Evolutionary conservation across 2,329 filamentous ascomycete species (phyloP).

Genomic region (Fusarium oxysporum): DNA sequence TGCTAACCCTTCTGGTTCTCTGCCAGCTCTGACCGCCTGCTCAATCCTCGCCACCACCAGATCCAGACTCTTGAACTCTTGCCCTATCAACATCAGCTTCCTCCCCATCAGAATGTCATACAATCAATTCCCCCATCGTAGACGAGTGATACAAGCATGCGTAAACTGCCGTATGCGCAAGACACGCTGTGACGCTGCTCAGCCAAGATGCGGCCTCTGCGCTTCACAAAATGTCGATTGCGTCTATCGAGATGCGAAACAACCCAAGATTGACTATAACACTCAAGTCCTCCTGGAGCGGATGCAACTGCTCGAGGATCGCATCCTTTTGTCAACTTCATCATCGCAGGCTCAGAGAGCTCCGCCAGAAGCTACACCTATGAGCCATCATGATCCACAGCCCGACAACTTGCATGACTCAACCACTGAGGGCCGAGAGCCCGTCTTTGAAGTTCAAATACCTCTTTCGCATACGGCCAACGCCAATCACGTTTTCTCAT

Average conservation of each 20-base stretch:
- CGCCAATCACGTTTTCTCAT: conserved; percentile 30
- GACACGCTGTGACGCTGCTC: conserved; percentile 47
- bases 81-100: not conserved
- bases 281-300: conserved; percentile 45
- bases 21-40: not conserved
- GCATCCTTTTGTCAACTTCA: conserved; percentile 11
- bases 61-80: not conserved
- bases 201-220: conserved; percentile 47
- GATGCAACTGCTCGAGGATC: conserved; percentile 48
- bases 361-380: accelerated
- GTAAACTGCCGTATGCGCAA: conserved; percentile 48
- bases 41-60: not conserved
- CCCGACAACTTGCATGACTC: not conserved
- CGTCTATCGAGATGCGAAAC: conserved; percentile 46
- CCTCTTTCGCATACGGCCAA: conserved; percentile 30
- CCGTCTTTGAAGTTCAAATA: conserved; percentile 10
- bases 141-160: conserved; percentile 43
- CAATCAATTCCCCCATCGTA: conserved; percentile 14
- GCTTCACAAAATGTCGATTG: conserved; percentile 46
- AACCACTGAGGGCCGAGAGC: not conserved
- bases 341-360: accelerated
- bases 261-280: conserved; percentile 46
- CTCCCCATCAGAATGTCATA: not conserved
- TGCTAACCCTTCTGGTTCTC: not conserved
- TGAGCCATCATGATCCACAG: not conserved